Conservation (phyloP, 352 stramenopile genomes). For the Pythium dissimile region DNA sequence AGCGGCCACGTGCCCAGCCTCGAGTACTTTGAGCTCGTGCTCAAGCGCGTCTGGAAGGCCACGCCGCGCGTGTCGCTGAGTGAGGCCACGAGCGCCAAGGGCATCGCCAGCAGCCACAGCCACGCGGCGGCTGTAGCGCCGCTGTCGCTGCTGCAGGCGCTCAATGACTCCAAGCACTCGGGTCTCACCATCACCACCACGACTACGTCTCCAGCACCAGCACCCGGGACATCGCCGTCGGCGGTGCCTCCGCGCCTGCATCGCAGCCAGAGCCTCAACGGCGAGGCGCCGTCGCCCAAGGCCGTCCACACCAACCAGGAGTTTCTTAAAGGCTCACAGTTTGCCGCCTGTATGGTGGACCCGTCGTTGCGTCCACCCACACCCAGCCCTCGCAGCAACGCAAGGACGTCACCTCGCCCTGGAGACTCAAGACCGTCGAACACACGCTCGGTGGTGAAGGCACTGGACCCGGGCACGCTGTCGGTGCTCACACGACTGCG, state of each 20-base stretch:
- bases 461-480: conserved; percentile 47
- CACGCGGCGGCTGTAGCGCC: conserved; percentile 13
- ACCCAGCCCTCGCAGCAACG: conserved; percentile 7
- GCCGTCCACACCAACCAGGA: conserved; percentile 47
- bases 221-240: conserved; percentile 8
- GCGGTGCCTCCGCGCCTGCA: conserved; percentile 17
- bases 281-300: conserved; percentile 29
- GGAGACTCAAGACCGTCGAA: neutral
- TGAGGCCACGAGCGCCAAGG: conserved; percentile 20
- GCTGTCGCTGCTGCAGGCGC: conserved; percentile 49
- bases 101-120: conserved; percentile 1
- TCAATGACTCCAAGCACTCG: conserved; percentile 38
- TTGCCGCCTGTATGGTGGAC: conserved; percentile 59
- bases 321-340: conserved; percentile 67
- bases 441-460: conserved; percentile 1
- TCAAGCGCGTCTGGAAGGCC: conserved; percentile 70
- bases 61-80: conserved; percentile 35
- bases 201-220: conserved; percentile 16
- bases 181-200: conserved; percentile 24
- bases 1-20: conserved; percentile 62
- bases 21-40: conserved; percentile 73
- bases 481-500: conserved; percentile 56
- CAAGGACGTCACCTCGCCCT: conserved; percentile 2
- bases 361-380: conserved; percentile 31
- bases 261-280: conserved; percentile 21